Evolutionary conservation across 73 alveolate species (phyloP).

Genomic region (Tetrahymena thermophila): DNA sequence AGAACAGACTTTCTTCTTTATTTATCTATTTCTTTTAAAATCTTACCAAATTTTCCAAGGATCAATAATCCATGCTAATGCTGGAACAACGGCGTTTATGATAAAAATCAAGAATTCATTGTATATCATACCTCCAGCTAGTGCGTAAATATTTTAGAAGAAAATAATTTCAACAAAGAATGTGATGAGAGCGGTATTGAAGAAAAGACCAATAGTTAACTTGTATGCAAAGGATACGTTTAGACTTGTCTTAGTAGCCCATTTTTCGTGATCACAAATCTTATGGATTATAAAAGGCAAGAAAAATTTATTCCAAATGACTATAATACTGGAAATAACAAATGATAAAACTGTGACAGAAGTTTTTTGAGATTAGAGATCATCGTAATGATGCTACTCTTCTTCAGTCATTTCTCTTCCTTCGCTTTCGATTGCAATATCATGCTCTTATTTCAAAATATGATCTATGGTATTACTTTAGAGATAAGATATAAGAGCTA

Average conservation of each 20-base stretch:
- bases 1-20: constrained; percentile 23
- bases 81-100: constrained; percentile 33
- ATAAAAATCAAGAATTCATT: constrained; percentile 34
- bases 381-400: constrained; percentile 21
- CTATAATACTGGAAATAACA: constrained; percentile 19
- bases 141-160: constrained; percentile 10
- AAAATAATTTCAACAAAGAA: constrained; percentile 23
- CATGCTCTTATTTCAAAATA: background rate
- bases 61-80: constrained; percentile 36
- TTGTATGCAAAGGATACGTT: constrained; percentile 27
- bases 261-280: constrained; percentile 35
- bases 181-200: constrained; percentile 30
- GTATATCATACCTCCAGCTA: constrained; percentile 43
- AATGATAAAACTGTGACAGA: constrained; percentile 19
- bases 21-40: background rate
- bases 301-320: constrained; percentile 31
- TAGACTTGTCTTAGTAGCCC: constrained; percentile 27
- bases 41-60: constrained; percentile 40
- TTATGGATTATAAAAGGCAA: constrained; percentile 23
- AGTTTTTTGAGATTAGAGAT: background rate
- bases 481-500: constrained; percentile 5
- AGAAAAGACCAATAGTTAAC: constrained; percentile 25
- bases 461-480: background rate
- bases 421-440: background rate
- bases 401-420: constrained; percentile 44